Evolutionary conservation across 1,139 yeast genomes (phyloP), one percentile per base, ranked within the genome.

Genomic region (Scheffersomyces insectosa): DNA sequence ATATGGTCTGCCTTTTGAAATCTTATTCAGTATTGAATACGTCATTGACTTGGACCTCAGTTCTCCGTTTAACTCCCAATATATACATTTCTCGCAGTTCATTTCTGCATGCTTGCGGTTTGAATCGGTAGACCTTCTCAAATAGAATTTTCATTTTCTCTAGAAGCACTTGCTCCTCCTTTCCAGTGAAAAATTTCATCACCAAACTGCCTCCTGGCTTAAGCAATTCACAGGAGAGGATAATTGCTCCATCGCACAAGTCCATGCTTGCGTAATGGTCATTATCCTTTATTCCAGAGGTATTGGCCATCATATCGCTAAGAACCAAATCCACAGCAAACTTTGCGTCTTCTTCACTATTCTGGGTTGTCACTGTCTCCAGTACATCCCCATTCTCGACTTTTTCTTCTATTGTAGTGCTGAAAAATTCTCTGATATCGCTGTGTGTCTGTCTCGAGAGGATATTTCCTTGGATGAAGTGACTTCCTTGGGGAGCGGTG

Each of bases 271-370:
- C 77, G 37, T 58, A 61, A 52, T 74, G 79, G 50, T 74, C 79
- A 30, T 58, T 63, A 43, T 66, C 72, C 41, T 70, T 69, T 28
- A 67, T 63, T 1, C 79, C 79, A 3, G 71, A 65, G 6, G 77
- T 70, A 43, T 74, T 73, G n/a, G 68, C 66, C 77, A 74, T 72
- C 79, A 74, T 74, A 49, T 74, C 79, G 50, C 79, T 73, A 38
- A 74, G 41, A 1, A 74, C 66, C 23, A 74, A 48, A 42, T 73
- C 70, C 3, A 72, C 57, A 4, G 56, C 50, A 3, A 27, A 20
- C 3, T 41, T 40, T 16, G 41, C 23, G 8, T 25, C 38, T 25
- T 14, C 36, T n/a, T 29, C 37, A 39, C 5, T 34, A 37, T 13
- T 36, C 30, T 12, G n/a, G 10, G 11, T 28, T 27, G 36, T 40